Evolutionary conservation across 176 grass and related monocot genomes (phyloP), one percentile per base, ranked within the genome.

Genomic region (Paspalum vaginatum): DNA sequence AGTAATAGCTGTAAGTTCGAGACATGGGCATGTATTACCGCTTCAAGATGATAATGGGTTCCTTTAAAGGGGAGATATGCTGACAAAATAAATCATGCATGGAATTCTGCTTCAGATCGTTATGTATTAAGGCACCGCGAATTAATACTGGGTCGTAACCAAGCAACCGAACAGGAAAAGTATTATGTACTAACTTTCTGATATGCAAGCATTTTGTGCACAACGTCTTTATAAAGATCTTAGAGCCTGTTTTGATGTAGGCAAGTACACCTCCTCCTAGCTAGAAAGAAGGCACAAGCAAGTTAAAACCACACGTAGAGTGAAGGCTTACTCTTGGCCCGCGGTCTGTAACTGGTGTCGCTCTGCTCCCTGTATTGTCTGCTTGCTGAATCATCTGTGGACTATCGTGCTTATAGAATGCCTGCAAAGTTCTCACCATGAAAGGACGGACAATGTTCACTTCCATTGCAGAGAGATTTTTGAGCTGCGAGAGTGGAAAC

Each of bases 381-480:
- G 83, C 78, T 70, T 93, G 96, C 68, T 89, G 90, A 69, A 91
- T 92, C 88, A 95, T 91, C 81, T 95, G 77, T 26, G 92, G 92
- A 75, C 92, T 98, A 78, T 98, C 92, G 57, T 95, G 96, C 80
- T 93, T 95, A 84, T 95, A 89, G 79, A 95, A 98, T 51, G 96
- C 96, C 79, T 98, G 96, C 60, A 98, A 73, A 58, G 90, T 82
- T 82, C 92, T 94, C 51, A 93, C 88, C 92, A 95, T 98, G 85
- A 98, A 98, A 48, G 96, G 92, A 6, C 92, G 88, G 14, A 98
- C 84, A n/a, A 98, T 84, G 65, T 98, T 98, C 47, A 98, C 96
- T 88, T 98, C 95, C 95, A 98, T 94, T 68, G 95, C 92, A 62
- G 92, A 95, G 53, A 95, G 90, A 95, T 98, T 98, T 98, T 98